A percentile compares a stretch with the other conserved stretches of the same genome.
Evolutionary conservation across 352 stramenopile species (phyloP).

Genomic region (Globisporangium polare): DNA sequence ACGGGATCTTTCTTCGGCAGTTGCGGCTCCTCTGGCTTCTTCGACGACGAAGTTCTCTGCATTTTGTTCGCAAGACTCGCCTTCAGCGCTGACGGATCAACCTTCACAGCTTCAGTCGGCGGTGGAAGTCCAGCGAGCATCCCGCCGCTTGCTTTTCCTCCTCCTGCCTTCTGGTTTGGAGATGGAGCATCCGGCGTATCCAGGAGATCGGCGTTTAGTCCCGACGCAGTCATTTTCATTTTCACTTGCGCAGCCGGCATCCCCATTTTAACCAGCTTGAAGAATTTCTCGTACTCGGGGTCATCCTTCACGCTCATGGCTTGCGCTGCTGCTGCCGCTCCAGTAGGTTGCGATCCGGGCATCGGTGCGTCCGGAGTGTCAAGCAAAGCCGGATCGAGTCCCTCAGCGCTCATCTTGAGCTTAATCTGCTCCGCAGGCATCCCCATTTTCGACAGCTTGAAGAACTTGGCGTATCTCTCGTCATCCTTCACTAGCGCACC

Average conservation of each 20-base stretch:
- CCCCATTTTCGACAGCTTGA: slow-evolving; percentile 95
- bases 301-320: slow-evolving; percentile 90
- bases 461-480: slow-evolving; percentile 92
- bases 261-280: slow-evolving; percentile 92
- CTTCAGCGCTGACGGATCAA: slow-evolving; percentile 58
- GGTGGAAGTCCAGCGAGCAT: slow-evolving; percentile 58
- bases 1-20: slow-evolving; percentile 85
- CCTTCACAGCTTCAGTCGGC: slow-evolving; percentile 60
- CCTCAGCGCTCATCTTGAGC: slow-evolving; percentile 93
- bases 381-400: slow-evolving; percentile 87
- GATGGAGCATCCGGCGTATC: slow-evolving; percentile 73
- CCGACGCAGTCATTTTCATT: slow-evolving; percentile 87
- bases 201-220: slow-evolving; percentile 57
- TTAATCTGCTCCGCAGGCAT: slow-evolving; percentile 94
- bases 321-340: slow-evolving; percentile 6
- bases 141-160: slow-evolving; percentile 14
- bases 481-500: slow-evolving; percentile 61
- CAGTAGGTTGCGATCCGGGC: slow-evolving; percentile 27
- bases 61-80: slow-evolving; percentile 55
- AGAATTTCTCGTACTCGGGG: slow-evolving; percentile 92
- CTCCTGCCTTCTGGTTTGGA: slow-evolving; percentile 45
- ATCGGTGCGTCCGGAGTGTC: slow-evolving; percentile 87
- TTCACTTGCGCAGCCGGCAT: slow-evolving; percentile 91
- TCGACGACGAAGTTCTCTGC: slow-evolving; percentile 29
- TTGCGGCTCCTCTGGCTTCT: slow-evolving; percentile 61